Conservation (phyloP, 2,329 filamentous ascomycete genomes). For the Ophiostoma pallidulum region DNA sequence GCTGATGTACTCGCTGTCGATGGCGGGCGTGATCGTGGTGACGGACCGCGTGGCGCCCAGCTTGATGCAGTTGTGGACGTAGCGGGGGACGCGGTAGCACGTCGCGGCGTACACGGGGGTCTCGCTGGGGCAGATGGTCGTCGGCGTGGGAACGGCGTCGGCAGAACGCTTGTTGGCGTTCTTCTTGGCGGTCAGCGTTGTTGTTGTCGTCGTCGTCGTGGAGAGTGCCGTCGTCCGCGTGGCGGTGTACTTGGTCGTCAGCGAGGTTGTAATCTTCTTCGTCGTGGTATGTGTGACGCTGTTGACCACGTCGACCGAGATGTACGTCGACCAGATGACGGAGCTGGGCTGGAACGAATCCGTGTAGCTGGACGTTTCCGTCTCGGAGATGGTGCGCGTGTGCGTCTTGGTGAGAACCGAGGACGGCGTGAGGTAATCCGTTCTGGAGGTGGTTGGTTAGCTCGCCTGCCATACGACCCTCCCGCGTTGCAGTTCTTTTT, state of each 20-base stretch:
- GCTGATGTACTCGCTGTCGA: background rate
- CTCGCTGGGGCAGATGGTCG: background rate
- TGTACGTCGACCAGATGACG: conserved; percentile 7
- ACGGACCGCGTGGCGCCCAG: background rate
- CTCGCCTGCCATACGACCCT: too few relatives aligned
- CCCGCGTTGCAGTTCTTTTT: too few relatives aligned
- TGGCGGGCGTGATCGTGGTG: background rate
- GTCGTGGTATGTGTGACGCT: conserved; percentile 6
- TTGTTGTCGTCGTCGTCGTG: background rate
- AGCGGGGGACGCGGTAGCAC: background rate
- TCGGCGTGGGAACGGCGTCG: background rate
- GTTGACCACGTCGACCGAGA: conserved; percentile 2
- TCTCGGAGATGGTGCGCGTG: conserved; percentile 4
- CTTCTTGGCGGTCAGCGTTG: background rate
- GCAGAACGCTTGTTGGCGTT: background rate
- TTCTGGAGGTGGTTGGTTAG: background rate
- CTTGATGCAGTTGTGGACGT: background rate
- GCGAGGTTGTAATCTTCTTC: background rate
- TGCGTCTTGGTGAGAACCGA: background rate
- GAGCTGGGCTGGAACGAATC: conserved; percentile 5
- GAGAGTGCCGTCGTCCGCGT: background rate
- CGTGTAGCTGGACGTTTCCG: background rate
- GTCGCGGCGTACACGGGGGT: background rate
- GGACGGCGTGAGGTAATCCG: background rate
- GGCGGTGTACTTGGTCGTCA: background rate